Percentiles rank a stretch among this genome's conserved stretches.
Conservation (phyloP, 139 green algal genomes). For the Yamagishiella unicocca region DNA sequence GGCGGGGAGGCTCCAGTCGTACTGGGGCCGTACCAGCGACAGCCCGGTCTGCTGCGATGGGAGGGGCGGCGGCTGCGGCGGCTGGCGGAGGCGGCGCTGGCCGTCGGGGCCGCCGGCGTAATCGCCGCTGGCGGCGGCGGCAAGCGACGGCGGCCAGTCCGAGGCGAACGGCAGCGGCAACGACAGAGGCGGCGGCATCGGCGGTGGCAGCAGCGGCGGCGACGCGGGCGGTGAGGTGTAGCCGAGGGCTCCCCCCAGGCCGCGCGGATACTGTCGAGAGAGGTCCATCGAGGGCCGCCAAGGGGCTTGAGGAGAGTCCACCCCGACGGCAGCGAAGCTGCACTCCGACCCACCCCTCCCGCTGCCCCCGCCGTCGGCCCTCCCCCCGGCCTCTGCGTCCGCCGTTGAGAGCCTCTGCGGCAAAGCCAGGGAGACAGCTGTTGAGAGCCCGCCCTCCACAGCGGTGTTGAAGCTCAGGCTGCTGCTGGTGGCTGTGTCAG, state of each 20-base stretch:
- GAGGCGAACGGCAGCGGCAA: neutral
- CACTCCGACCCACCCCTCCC: neutral
- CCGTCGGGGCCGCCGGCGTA: neutral
- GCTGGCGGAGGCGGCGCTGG: neutral
- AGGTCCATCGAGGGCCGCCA: neutral
- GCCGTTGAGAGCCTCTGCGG: neutral
- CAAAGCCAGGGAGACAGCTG: neutral
- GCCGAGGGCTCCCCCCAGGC: neutral
- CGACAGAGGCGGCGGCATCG: neutral
- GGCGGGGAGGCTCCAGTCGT: neutral
- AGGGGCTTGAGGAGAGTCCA: no score
- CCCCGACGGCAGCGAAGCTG: no score
- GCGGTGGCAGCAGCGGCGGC: neutral
- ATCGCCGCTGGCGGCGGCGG: neutral
- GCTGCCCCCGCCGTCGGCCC: neutral
- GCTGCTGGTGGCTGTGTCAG: neutral
- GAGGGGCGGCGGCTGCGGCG: neutral
- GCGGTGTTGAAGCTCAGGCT: conserved; percentile 24
- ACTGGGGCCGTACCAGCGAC: neutral
- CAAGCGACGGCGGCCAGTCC: no score
- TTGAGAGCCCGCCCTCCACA: neutral
- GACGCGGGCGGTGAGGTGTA: neutral
- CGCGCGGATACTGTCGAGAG: neutral
- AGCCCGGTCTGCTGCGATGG: neutral
- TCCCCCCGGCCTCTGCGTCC: no score